Evolutionary conservation across 1,284 basidiomycete genomes (phyloP), one percentile per base, ranked within the genome.

Genomic region (Gomphus bonarii): DNA sequence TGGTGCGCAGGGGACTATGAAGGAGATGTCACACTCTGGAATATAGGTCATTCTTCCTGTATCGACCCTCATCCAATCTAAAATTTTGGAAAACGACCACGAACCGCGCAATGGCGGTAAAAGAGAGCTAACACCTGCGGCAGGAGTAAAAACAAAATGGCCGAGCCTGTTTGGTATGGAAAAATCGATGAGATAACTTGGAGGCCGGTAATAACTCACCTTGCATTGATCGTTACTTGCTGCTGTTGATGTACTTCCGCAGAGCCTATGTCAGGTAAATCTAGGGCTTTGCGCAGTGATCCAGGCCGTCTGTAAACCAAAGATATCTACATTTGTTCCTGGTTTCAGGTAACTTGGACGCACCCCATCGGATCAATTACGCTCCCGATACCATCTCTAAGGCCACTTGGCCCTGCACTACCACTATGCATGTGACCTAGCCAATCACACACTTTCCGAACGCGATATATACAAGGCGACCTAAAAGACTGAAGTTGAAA

Each of bases 361-460:
- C 42, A 46, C 36, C 56, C 47, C 36, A 16, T 44, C 8, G 44
- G 47, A 65, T 2, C 72, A 70, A 48, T 68, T 62, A 53, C 69
- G 69, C 22, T 6, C 5, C 16, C 50, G 11, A 36, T 20, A 7
- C 33, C n/a, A 18, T 51, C 50, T 51, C 10, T 38, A 10, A 51
- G 50, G 28, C 36, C n/a, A 9, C 49, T 38, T 18, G 22, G n/a
- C 14, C 28, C 14, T n/a, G n/a, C 12, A 38, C 3, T 14, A 22
- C 50, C 33, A 51, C 20, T n/a, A 25, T 14, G 31, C 55, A 67
- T 61, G 14, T 68, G 57, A 28, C 69, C 69, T 31, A 82, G 70
- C 80, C 80, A 84, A 63, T 83, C 77, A 16, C 75, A 75, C 22
- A 86, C 77, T 54, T 75, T 75, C 49, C 84, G 76, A 36, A 84